Conservation (phyloP, 441 rosid genomes). For the Brassica balearica region DNA sequence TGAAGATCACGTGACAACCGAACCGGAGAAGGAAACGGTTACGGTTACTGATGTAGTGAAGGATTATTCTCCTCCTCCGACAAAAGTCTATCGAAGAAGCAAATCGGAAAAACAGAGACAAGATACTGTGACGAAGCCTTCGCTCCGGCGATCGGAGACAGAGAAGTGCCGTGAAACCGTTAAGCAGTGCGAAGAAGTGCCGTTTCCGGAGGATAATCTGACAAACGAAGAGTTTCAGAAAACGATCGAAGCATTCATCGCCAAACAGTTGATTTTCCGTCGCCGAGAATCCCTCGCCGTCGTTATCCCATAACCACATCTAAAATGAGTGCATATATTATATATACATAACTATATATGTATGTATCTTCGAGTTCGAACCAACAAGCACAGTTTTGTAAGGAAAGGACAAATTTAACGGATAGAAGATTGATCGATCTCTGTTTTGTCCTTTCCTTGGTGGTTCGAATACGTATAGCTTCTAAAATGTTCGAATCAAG, state of each 20-base stretch:
- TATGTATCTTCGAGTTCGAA: conserved; percentile 1
- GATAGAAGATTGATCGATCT: conserved; percentile 6
- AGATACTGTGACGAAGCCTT: conserved; percentile 16
- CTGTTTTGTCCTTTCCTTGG: conserved; percentile 8
- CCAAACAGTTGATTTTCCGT: conserved; percentile 65
- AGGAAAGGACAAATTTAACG: neutral
- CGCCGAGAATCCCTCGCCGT: conserved; percentile 45
- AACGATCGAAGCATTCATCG: conserved; percentile 72
- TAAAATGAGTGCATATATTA: neutral
- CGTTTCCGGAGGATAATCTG: conserved; percentile 52
- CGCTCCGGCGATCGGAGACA: conserved; percentile 62
- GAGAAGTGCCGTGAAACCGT: conserved; percentile 40
- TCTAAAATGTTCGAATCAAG: conserved; percentile 26
- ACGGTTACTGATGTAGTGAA: conserved; percentile 18
- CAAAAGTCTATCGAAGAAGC: conserved; percentile 50
- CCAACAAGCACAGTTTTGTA: conserved; percentile 16
- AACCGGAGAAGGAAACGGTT: conserved; percentile 5
- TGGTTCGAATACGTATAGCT: conserved; percentile 26
- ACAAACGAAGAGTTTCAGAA: conserved; percentile 77
- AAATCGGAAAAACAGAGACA: conserved; percentile 47
- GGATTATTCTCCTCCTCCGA: conserved; percentile 16
- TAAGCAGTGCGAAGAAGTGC: conserved; percentile 2
- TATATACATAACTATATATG: conserved; percentile 1
- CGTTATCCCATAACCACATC: conserved; percentile 36
- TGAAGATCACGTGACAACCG: conserved; percentile 7